Evolutionary conservation across 2,329 filamentous ascomycete genomes (phyloP).

Genomic region (Purpureocillium takamizusanense): DNA sequence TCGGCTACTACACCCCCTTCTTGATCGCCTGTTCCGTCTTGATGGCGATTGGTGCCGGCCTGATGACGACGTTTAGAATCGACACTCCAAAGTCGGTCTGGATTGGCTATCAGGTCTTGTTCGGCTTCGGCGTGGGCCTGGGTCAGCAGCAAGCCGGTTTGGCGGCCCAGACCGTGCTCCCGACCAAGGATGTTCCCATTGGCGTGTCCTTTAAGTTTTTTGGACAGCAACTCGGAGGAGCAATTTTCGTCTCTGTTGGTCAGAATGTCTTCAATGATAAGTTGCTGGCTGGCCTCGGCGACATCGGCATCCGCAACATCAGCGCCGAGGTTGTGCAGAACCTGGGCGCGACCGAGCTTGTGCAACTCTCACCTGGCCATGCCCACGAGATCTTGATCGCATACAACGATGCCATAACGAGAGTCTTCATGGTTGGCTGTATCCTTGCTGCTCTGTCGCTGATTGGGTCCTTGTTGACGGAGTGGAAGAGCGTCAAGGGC

Average conservation of each 20-base stretch:
- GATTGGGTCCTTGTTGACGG: slow-evolving; percentile 31
- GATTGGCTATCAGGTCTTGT: slow-evolving; percentile 34
- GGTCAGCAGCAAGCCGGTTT: slow-evolving; percentile 29
- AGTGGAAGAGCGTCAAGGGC: slow-evolving; percentile 49
- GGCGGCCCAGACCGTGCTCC: slow-evolving; percentile 29
- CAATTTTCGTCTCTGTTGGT: slow-evolving; percentile 37
- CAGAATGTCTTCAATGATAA: slow-evolving; percentile 42
- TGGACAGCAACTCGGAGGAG: slow-evolving; percentile 28
- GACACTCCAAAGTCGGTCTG: slow-evolving; percentile 25
- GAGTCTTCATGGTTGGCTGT: slow-evolving; percentile 34
- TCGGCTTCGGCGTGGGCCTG: slow-evolving; percentile 28
- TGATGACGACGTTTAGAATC: slow-evolving; percentile 30
- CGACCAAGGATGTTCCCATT: slow-evolving; percentile 27
- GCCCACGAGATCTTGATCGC: slow-evolving; percentile 16
- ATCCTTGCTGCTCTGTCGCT: slow-evolving; percentile 34
- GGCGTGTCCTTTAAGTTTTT: slow-evolving; percentile 24
- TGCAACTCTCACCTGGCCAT: too few relatives aligned
- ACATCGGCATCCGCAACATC: slow-evolving; percentile 27
- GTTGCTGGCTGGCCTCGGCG: too few relatives aligned
- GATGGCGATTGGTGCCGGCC: slow-evolving; percentile 26
- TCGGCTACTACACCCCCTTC: slow-evolving; percentile 36
- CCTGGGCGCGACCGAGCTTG: slow-evolving; percentile 28
- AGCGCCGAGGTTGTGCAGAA: slow-evolving; percentile 21
- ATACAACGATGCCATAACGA: slow-evolving; percentile 22
- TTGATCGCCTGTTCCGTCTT: slow-evolving; percentile 27